Percentiles rank a stretch among this genome's conserved stretches.
phyloP scores from a whole-genome alignment of 1,284 basidiomycete species.

The Exobasidium cylindrosporum region DNA sequence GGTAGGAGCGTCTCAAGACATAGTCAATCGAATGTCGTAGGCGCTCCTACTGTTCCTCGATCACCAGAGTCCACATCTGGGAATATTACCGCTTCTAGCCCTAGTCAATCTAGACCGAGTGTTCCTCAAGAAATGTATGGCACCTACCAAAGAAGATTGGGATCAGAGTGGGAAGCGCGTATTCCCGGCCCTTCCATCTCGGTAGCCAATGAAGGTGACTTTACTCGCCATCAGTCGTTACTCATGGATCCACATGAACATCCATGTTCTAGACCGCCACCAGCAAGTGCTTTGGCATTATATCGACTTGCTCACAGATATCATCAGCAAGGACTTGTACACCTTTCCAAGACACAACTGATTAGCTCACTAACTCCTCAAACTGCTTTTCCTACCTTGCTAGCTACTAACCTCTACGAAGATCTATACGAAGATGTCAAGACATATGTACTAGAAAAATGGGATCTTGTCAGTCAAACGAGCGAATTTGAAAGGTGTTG shows the following conservation, averaged over 20 bases:
- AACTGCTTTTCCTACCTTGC: slow-evolving; percentile 69
- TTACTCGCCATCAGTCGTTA: not conserved
- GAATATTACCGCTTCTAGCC: not conserved
- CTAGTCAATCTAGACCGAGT: not conserved
- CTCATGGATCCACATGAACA: slow-evolving; percentile 69
- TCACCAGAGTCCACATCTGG: not conserved
- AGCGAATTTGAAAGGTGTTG: slow-evolving; percentile 49
- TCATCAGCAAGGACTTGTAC: slow-evolving; percentile 65
- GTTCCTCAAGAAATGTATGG: not conserved
- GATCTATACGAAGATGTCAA: slow-evolving; percentile 43
- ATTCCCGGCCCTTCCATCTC: not conserved
- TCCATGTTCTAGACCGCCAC: slow-evolving; percentile 63
- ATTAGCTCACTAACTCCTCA: slow-evolving; percentile 70
- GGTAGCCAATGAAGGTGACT: not conserved
- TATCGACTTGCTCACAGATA: slow-evolving; percentile 80
- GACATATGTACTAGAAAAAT: slow-evolving; percentile 44
- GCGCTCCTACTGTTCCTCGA: not conserved
- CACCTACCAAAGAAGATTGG: not conserved
- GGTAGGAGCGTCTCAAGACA: not conserved
- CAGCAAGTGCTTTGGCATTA: slow-evolving; percentile 64
- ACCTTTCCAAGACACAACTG: slow-evolving; percentile 71
- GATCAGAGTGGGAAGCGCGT: not conserved
- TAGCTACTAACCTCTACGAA: slow-evolving; percentile 57
- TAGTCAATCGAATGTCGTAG: not conserved
- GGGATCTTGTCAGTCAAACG: slow-evolving; percentile 36